Evolutionary conservation across 805 yeast species (phyloP).

Genomic region (Henningerozyma blattae): DNA sequence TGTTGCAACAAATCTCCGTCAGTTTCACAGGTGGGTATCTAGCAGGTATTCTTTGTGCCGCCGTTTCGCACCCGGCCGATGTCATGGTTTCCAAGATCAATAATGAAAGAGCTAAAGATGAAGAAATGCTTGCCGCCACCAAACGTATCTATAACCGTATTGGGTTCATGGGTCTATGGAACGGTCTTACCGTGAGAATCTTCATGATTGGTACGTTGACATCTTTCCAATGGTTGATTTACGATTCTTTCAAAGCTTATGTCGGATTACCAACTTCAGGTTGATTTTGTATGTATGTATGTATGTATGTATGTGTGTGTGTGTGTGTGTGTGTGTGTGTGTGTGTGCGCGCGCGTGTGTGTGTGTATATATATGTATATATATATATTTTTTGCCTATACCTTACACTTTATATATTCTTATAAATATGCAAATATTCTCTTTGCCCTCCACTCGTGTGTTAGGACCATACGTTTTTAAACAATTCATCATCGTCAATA

Average conservation of each 20-base stretch:
- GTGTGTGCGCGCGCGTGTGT: too few species aligned
- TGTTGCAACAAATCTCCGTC: conserved; percentile 81
- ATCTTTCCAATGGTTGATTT: conserved; percentile 93
- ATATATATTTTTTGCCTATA: too few species aligned
- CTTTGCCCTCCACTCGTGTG: neutral
- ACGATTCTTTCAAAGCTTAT: conserved; percentile 91
- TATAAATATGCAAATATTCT: neutral
- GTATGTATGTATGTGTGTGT: too few species aligned
- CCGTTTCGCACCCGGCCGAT: conserved; percentile 97
- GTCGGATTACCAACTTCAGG: conserved; percentile 95
- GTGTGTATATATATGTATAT: neutral
- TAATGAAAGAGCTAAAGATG: conserved; percentile 50
- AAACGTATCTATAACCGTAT: conserved; percentile 66
- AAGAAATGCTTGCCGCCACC: conserved; percentile 55
- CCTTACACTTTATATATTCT: too few species aligned
- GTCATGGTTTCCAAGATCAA: conserved; percentile 94
- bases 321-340: too few species aligned
- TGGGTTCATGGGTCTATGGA: conserved; percentile 90
- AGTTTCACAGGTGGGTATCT: conserved; percentile 92
- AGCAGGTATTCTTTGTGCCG: conserved; percentile 95
- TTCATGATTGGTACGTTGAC: conserved; percentile 96
- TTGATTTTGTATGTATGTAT: too few species aligned
- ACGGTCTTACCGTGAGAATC: conserved; percentile 87
- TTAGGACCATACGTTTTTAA: conserved; percentile 57
- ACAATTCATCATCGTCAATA: conserved; percentile 48